Base-by-base conservation (phyloP, 768 basidiomycete genomes). In the Agaricus subrufescens region DNA sequence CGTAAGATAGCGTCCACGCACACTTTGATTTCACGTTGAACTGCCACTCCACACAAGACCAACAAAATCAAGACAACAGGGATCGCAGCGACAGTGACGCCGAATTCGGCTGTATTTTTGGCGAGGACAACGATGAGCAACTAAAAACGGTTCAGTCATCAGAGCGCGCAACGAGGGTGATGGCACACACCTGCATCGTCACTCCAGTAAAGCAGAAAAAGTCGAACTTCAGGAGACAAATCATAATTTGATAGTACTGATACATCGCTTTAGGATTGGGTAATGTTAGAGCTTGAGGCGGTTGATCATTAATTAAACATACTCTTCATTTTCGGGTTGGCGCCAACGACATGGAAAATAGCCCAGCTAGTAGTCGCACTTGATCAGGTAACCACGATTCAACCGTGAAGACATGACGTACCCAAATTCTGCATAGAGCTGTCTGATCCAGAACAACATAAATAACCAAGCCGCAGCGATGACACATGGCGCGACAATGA, bases 191-290 rank as follows among this genome's bases (percentile, higher is more conserved):
- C 83, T 94, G 91, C 81, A 92, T 91, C 2, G 91, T 92, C 26
- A 93, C 86, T n/a, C 87, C 91, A 23, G 80, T 78, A 66, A 94
- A 93, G 68, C 81, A 84, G 74, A 94, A 94, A 69, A 92, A 94
- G 69, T 94, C 91, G 67, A 94, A 91, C 67, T 92, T 94, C 62
- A 94, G 81, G 51, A 94, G 78, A 65, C 89, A 92, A 46, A 94
- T 83, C 78, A 92, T 82, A 63, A 94, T 82, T 71, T 94, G 88
- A 65, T 94, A 94, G 71, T 75, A 91, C 63, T 87, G 88, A 67
- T 91, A 93, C 91, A 94, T 94, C 31, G 80, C 91, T 93, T 60
- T 51, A 62, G 23, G 34, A 60, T 38, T 54, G 45, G 31, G 58
- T 57, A 30, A 60, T 44, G 14, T 61, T 46, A 47, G n/a, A 6